A percentile compares a stretch with the other conserved stretches of the same genome.
Evolutionary conservation across 2,329 filamentous ascomycete genomes (phyloP).

Genomic region (Aschersonia sp.): DNA sequence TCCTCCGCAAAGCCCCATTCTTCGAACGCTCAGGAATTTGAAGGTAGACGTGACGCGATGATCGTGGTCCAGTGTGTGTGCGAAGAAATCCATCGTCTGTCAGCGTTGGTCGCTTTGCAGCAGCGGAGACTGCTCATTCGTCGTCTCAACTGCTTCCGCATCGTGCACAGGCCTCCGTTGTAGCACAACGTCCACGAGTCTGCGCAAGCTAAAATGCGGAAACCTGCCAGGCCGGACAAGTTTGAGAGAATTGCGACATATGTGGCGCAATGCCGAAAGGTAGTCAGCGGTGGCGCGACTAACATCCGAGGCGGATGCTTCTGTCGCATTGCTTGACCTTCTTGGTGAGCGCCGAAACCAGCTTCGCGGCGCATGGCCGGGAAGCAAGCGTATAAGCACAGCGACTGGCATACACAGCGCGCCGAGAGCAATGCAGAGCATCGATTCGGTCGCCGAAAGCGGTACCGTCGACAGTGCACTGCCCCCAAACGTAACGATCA

Average conservation of each 20-base stretch:
- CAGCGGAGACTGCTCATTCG: neutral
- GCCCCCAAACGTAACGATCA: slow-evolving; percentile 60
- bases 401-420: slow-evolving; percentile 61
- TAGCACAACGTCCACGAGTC: neutral
- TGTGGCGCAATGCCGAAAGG: neutral
- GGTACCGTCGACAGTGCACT: slow-evolving; percentile 39
- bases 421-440: slow-evolving; percentile 60
- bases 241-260: neutral
- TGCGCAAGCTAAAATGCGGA: neutral
- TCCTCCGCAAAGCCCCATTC: too few species aligned
- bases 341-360: neutral
- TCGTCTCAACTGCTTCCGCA: neutral
- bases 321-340: neutral
- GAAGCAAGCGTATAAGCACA: slow-evolving; percentile 54
- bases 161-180: neutral
- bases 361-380: slow-evolving; percentile 14
- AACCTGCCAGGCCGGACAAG: neutral
- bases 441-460: slow-evolving; percentile 58
- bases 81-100: too few species aligned
- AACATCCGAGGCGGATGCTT: neutral
- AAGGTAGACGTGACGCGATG: too few species aligned
- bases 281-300: neutral
- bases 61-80: too few species aligned
- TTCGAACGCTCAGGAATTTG: too few species aligned
- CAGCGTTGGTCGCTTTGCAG: neutral